Conservation (phyloP, 164 flowering plant species). For the Aristolochia fimbriata region DNA sequence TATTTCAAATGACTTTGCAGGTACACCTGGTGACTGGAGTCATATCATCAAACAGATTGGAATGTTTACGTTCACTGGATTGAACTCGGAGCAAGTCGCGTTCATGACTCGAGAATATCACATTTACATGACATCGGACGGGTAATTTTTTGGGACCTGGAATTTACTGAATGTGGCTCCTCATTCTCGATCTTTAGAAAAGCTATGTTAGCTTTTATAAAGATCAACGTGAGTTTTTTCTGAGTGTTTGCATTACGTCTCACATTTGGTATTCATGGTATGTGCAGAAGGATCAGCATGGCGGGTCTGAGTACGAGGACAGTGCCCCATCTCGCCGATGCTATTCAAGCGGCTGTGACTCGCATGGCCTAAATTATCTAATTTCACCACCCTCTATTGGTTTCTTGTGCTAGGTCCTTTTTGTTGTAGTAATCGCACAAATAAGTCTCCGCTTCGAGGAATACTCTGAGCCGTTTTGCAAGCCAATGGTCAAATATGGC, state of each 20-base stretch:
- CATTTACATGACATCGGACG: constrained; percentile 97
- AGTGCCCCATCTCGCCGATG: constrained; percentile 89
- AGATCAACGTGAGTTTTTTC: not conserved
- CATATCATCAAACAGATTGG: constrained; percentile 98
- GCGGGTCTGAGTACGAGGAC: constrained; percentile 89
- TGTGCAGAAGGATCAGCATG: constrained; percentile 94
- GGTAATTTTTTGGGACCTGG: constrained; percentile 33
- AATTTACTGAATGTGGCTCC: not conserved
- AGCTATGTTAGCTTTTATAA: not conserved
- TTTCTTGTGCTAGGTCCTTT: too few relatives aligned
- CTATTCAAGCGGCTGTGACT: constrained; percentile 91
- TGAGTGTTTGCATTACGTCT: not conserved
- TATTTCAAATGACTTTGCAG: too few relatives aligned
- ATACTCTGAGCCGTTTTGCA: too few relatives aligned
- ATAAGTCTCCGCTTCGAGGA: too few relatives aligned
- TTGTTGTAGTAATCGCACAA: too few relatives aligned
- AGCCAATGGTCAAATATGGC: too few relatives aligned
- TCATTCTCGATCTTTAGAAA: not conserved
- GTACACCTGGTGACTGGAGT: constrained; percentile 66
- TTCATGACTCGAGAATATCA: constrained; percentile 95
- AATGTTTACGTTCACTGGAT: constrained; percentile 97
- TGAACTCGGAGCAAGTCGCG: constrained; percentile 71
- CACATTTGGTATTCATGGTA: not conserved
- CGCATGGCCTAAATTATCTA: constrained; percentile 12
- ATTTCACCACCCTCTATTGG: too few relatives aligned